Conservation (phyloP, 805 yeast genomes). For the Pichia kluyveri region DNA sequence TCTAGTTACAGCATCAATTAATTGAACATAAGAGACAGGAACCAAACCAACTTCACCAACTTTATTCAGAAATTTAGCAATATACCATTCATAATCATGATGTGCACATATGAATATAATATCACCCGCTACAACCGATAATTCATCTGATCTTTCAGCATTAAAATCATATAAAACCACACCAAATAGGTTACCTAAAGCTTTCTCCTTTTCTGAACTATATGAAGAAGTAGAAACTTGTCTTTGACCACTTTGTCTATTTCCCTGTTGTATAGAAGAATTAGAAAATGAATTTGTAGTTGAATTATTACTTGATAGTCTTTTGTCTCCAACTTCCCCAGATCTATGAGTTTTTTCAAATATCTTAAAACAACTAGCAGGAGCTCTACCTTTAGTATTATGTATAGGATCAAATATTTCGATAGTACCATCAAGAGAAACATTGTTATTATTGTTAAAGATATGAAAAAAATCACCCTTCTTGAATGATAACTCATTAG, state of each 20-base stretch:
- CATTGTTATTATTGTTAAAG: constrained; percentile 40
- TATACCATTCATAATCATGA: constrained; percentile 94
- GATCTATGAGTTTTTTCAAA: constrained; percentile 52
- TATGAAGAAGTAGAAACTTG: neutral
- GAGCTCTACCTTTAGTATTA: constrained; percentile 76
- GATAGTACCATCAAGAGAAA: constrained; percentile 35
- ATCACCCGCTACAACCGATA: constrained; percentile 79
- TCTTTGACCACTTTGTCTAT: constrained; percentile 14
- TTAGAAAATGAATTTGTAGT: neutral
- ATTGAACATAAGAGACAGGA: constrained; percentile 82
- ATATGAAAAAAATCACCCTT: constrained; percentile 90
- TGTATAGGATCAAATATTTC: constrained; percentile 84
- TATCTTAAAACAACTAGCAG: constrained; percentile 73
- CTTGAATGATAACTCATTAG: constrained; percentile 68
- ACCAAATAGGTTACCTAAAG: constrained; percentile 52
- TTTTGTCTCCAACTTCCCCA: neutral
- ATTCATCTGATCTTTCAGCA: constrained; percentile 80
- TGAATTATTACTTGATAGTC: neutral
- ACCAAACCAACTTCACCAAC: constrained; percentile 96
- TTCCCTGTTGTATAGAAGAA: neutral
- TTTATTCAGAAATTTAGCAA: constrained; percentile 91
- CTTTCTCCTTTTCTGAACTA: constrained; percentile 6
- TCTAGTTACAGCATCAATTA: constrained; percentile 68
- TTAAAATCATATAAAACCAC: constrained; percentile 76
- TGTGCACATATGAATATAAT: constrained; percentile 91